phyloP scores from a whole-genome alignment of 2,329 filamentous ascomycete species.

The Aspergillus unguis region DNA sequence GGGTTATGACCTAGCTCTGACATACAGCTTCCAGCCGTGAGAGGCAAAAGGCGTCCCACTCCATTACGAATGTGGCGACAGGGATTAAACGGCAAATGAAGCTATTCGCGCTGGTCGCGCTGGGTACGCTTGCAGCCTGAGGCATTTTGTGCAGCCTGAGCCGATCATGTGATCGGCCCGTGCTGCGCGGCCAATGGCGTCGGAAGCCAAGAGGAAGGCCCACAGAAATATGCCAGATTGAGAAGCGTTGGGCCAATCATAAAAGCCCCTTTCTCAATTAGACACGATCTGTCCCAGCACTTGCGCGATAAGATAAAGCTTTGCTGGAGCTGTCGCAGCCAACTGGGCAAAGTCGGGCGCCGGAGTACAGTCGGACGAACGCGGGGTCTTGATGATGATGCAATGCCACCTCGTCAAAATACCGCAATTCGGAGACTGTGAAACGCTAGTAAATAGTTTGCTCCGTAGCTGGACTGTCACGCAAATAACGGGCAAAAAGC shows the following conservation, averaged over 20 bases:
- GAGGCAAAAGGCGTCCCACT: no score
- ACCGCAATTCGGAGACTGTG: no score
- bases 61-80: not conserved
- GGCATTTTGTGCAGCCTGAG: not conserved
- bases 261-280: not conserved
- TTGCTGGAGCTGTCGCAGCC: not conserved
- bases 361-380: no score
- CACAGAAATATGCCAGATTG: not conserved
- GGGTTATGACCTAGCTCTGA: no score
- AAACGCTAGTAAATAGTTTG: no score
- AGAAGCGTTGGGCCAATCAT: conserved; percentile 1
- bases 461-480: not conserved
- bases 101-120: conserved; percentile 1
- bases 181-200: not conserved
- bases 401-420: no score
- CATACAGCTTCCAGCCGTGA: no score
- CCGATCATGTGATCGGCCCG: not conserved
- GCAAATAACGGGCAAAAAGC: not conserved
- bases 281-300: not conserved
- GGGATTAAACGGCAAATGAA: conserved; percentile 3
- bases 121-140: not conserved
- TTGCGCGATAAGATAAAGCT: not conserved
- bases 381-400: no score
- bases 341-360: not conserved
- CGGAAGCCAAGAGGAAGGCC: not conserved